Conservation (phyloP, 257 asterid genomes). For the Thymus mandschuricus region DNA sequence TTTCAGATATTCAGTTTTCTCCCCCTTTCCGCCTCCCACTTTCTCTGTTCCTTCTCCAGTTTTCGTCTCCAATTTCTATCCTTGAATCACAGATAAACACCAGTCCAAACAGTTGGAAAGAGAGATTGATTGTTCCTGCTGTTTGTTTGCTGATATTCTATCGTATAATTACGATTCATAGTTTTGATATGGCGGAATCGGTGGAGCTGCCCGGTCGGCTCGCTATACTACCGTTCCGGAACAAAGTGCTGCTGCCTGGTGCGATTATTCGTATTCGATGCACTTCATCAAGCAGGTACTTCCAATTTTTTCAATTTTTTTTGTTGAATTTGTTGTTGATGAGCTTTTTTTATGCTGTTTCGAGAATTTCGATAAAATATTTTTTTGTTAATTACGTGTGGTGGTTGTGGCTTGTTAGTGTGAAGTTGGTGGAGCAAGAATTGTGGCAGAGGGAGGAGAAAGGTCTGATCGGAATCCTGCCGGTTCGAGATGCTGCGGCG, state of each 20-base stretch:
- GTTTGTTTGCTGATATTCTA: neutral
- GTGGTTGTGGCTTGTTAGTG: constrained; percentile 51
- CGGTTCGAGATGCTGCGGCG: constrained; percentile 86
- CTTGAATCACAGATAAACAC: neutral
- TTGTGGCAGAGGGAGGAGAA: constrained; percentile 99
- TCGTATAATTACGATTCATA: neutral
- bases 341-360: constrained; percentile 12
- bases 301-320: neutral
- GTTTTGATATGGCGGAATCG: constrained; percentile 72
- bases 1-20: neutral
- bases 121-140: constrained; percentile 5
- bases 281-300: constrained; percentile 94
- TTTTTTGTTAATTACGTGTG: constrained; percentile 15
- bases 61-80: neutral
- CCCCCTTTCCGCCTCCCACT: neutral
- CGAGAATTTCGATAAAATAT: constrained; percentile 17
- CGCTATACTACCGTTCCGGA: constrained; percentile 92
- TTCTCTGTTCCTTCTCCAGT: neutral
- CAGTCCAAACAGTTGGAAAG: neutral
- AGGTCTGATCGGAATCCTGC: constrained; percentile 93
- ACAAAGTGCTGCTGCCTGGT: constrained; percentile 94
- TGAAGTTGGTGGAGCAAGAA: constrained; percentile 96
- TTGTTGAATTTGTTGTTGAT: neutral
- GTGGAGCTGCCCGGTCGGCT: constrained; percentile 92
- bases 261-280: constrained; percentile 97